A percentile compares a stretch with the other conserved stretches of the same genome.
Conservation (phyloP, 768 basidiomycete species). For the Auriscalpium microsporum region DNA sequence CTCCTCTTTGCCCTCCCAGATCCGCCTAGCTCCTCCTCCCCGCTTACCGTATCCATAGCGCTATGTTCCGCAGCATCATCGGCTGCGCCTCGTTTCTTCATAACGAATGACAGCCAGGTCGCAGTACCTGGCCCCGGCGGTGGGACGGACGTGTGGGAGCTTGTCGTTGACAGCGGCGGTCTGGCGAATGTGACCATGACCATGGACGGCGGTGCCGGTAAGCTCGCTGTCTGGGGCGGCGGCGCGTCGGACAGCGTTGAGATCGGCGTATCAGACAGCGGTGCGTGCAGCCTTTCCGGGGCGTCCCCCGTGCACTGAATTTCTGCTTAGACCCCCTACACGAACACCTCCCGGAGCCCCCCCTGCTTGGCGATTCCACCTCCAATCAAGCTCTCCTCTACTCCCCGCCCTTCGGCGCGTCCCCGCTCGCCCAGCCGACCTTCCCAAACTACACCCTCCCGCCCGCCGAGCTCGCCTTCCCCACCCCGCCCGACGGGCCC, state of each 20-base stretch:
- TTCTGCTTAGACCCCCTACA: conserved; percentile 39
- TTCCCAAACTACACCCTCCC: conserved; percentile 78
- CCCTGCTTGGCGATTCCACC: conserved; percentile 68
- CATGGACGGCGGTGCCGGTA: conserved; percentile 36
- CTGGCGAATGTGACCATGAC: conserved; percentile 43
- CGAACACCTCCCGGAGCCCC: conserved; percentile 31
- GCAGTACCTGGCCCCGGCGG: conserved; percentile 30
- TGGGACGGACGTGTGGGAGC: conserved; percentile 37
- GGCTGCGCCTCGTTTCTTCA: conserved; percentile 29
- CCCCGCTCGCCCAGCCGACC: conserved; percentile 28
- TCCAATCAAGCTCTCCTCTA: conserved; percentile 65
- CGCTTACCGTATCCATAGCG: neutral
- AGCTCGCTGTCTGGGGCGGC: conserved; percentile 36
- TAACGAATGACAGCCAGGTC: conserved; percentile 41
- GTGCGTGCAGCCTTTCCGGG: neutral
- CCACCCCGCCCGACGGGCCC: conserved; percentile 29
- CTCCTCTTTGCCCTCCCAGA: neutral
- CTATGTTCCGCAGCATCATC: neutral
- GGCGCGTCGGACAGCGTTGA: conserved; percentile 41
- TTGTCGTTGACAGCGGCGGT: conserved; percentile 35
- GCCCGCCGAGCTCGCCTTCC: conserved; percentile 40
- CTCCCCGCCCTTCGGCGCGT: conserved; percentile 44
- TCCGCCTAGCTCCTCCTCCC: neutral
- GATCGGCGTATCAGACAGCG: conserved; percentile 39
- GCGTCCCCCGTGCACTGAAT: neutral